Evolutionary conservation across 495 filamentous ascomycete genomes (phyloP).

Genomic region (Penicillium manginii): DNA sequence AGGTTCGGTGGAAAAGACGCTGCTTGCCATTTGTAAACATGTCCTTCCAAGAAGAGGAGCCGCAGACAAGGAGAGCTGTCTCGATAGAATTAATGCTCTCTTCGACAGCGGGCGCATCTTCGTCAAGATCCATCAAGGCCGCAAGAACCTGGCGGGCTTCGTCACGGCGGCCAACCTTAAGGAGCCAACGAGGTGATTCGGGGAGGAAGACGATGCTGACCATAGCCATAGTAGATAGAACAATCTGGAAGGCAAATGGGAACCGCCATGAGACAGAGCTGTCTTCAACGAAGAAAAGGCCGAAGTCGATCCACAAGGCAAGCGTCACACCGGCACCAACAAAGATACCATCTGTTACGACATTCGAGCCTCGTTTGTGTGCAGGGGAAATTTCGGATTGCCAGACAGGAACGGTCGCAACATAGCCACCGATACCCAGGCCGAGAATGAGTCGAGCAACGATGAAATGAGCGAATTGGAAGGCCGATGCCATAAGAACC

Average conservation of each 20-base stretch:
- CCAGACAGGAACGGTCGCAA: slow-evolving; percentile 67
- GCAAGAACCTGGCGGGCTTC: slow-evolving; percentile 59
- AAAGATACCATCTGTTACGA: slow-evolving; percentile 66
- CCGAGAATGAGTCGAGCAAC: slow-evolving; percentile 61
- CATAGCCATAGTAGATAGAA: slow-evolving; percentile 57
- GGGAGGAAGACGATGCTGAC: slow-evolving; percentile 54
- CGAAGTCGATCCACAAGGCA: slow-evolving; percentile 71
- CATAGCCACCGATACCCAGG: slow-evolving; percentile 64
- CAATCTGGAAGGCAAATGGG: slow-evolving; percentile 66
- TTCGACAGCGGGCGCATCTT: slow-evolving; percentile 30
- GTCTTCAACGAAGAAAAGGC: slow-evolving; percentile 53
- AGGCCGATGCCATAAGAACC: slow-evolving; percentile 47
- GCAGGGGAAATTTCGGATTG: slow-evolving; percentile 65
- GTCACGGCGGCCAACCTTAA: slow-evolving; percentile 54
- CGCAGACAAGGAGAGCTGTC: slow-evolving; percentile 40
- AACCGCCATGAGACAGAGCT: slow-evolving; percentile 63
- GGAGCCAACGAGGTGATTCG: slow-evolving; percentile 63
- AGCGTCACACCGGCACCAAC: slow-evolving; percentile 68
- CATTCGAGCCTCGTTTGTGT: slow-evolving; percentile 62
- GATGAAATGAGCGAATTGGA: slow-evolving; percentile 40
- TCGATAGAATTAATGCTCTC: slow-evolving; percentile 43
- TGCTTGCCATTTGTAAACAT: slow-evolving; percentile 39
- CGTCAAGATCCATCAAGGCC: slow-evolving; percentile 32
- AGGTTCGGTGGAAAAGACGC: slow-evolving; percentile 37
- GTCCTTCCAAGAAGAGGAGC: slow-evolving; percentile 31